Evolutionary conservation across 352 stramenopile species (phyloP), one percentile per base, ranked within the genome.

Genomic region (Globisporangium cystogenes): DNA sequence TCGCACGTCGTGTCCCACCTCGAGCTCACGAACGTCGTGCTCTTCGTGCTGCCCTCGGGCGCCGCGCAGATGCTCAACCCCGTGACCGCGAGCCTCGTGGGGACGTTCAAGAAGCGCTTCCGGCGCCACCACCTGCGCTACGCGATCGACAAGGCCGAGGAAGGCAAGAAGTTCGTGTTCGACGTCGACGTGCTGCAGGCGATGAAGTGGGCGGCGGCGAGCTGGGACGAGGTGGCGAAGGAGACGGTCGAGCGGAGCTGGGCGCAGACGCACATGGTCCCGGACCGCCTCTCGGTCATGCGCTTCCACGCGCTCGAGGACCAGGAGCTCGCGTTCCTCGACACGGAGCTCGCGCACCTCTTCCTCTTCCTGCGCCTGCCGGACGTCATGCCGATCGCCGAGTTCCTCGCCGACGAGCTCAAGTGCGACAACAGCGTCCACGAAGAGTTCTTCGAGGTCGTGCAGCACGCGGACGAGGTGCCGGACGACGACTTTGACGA

Each of bases 361-460:
- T 67, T 93, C 56, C 62, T 90, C 3, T 78, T 86, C 26, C 35
- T 93, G 41, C 72, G 74, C 6, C 59, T 93, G 2, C 48, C 72
- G 2, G 72, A 89, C 47, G 55, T 72, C 4, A 73, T 90, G 57
- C 73, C 76, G 1, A 61, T 93, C 40, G 71, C 66, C 26, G 78
- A 88, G 40, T 87, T 84, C 48, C 65, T 91, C 20, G 81, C 90
- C 48, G 82, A 90, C 53, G 79, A 93, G 26, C 67, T 53, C 6
- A 72, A 80, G 49, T 82, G 75, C 27, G 73, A 89, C 27, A 81
- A 87, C 44, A 72, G 72, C 8, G 67, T 91, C 51, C 79, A 93
- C 48, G 82, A 90, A 63, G 82, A 93, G 52, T 89, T 88, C 51
- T 90, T 93, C 21, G 82, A 93, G 31, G 65, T 88, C n/a, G 68